These are phyloP conservation scores for Blastocladiella britannica DNA, from an alignment of 192 early-diverging fungal species.

Conservation along the genomic window DNA sequence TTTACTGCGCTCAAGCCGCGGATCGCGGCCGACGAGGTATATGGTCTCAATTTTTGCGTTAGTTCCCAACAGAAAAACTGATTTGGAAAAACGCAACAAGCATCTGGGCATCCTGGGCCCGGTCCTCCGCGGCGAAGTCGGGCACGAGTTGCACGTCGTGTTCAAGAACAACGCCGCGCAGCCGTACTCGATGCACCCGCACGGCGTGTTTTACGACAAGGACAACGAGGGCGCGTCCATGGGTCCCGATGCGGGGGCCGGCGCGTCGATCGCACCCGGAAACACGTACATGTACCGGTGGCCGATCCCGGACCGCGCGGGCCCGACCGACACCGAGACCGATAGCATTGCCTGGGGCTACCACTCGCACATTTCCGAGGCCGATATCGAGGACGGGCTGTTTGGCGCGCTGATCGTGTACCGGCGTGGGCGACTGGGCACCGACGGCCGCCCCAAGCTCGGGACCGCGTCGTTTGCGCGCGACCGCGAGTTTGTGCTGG, in stretches of 20 bases:
- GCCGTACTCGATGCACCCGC: constrained; percentile 16
- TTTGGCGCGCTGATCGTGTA: constrained; percentile 17
- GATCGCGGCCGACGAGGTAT: constrained; percentile 9
- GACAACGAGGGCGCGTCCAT: constrained; percentile 1
- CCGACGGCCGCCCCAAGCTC: neutral
- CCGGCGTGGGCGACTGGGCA: constrained; percentile 8
- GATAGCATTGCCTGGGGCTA: constrained; percentile 15
- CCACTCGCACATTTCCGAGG: constrained; percentile 8
- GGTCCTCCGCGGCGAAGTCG: constrained; percentile 16
- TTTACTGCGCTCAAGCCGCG: constrained; percentile 8
- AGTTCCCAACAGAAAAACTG: too few species aligned
- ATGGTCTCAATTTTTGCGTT: too few species aligned
- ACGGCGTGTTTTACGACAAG: constrained; percentile 3
- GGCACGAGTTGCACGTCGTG: constrained; percentile 10
- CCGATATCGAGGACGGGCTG: constrained; percentile 15
- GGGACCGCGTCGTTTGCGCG: constrained; percentile 10
- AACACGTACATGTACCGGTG: constrained; percentile 12
- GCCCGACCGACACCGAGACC: constrained; percentile 7
- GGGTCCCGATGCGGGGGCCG: neutral
- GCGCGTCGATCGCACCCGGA: constrained; percentile 8
- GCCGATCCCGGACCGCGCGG: constrained; percentile 8
- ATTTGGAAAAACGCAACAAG: too few species aligned
- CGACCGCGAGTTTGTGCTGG: constrained; percentile 17
- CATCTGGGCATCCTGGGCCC: constrained; percentile 17
- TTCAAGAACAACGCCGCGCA: constrained; percentile 14